A percentile compares a stretch with the other conserved stretches of the same genome.
Conservation (phyloP, 495 filamentous ascomycete genomes). For the Podospora didyma region DNA sequence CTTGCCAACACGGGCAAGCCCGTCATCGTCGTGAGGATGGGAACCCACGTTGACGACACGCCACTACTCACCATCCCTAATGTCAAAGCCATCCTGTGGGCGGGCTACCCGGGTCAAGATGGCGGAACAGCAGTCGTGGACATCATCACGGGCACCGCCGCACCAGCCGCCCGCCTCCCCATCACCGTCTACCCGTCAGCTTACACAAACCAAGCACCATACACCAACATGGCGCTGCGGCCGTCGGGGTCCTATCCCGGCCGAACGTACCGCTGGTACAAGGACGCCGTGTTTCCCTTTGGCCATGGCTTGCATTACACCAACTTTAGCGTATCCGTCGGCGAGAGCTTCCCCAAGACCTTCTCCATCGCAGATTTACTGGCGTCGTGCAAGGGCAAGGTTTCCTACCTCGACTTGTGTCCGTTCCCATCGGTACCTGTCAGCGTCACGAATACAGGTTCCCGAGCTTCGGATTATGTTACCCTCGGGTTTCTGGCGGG, state of each 20-base stretch:
- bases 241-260: conserved; percentile 30
- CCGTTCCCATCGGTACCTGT: conserved; percentile 39
- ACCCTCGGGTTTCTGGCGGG: conserved; percentile 53
- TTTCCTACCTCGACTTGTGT: conserved; percentile 31
- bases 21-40: conserved; percentile 38
- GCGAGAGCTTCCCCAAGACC: not conserved
- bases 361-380: conserved; percentile 21
- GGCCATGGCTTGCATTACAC: conserved; percentile 48
- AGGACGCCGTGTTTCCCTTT: conserved; percentile 36
- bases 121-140: conserved; percentile 49
- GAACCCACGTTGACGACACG: conserved; percentile 53
- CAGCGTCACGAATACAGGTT: conserved; percentile 46
- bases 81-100: conserved; percentile 50
- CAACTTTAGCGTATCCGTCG: conserved; percentile 41
- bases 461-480: conserved; percentile 51
- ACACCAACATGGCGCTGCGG: conserved; percentile 42
- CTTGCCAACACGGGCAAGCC: conserved; percentile 33
- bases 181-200: conserved; percentile 48
- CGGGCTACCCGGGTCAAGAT: conserved; percentile 53
- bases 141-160: conserved; percentile 46
- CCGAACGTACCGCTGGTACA: conserved; percentile 44
- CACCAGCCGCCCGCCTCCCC: conserved; percentile 57
- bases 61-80: conserved; percentile 45
- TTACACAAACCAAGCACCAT: conserved; percentile 35
- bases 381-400: conserved; percentile 14